Base-by-base conservation (phyloP, 305 asterid species). In the Nicotiana rustica region DNA sequence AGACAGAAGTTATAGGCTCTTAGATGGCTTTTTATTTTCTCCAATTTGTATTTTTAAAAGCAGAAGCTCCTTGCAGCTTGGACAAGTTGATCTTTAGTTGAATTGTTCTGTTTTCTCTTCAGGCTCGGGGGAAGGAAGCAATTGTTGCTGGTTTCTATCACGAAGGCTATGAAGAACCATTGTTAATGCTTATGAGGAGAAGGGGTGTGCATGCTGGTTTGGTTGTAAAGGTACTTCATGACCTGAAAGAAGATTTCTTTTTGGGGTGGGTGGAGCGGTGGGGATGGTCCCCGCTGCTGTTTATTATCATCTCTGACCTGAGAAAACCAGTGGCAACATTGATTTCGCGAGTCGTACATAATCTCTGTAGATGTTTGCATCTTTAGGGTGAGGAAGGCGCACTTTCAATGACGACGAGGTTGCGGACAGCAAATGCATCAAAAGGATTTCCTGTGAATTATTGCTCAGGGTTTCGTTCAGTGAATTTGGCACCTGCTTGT, bases 351-450 rank as follows among this genome's bases (percentile, higher is more conserved):
- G 57, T 59, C 21, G 21, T 41, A 62, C 29, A 38, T 81, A 67
- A 52, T 25, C 33, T 76, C 75, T 76, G 80, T 21, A 60, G 79
- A 19, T 36, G 82, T 67, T 87, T 82, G 62, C 64, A 73, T 65
- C 82, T 81, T 83, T 79, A 96, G 99, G 99, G 99, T 13, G 99
- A 96, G 88, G 99, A 96, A 85, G 99, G 99, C 56, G 97, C 99
- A 69, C 97, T 96, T 83, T 94, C 99, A 36, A 94, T 96, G 99
- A 94, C 99, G 41, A 96, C 98, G 18, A 93, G 90, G 88, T 85
- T 88, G 86, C 90, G 90, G 82, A 91, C 95, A 56, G 91, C 89
- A 80, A 89, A 79, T 89, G 95, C 98, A 83, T 92, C 99, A 9
- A 94, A 94, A 85, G 98, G 99, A 75, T 78, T 96, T 79, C 95